Evolutionary conservation across 1,284 basidiomycete species (phyloP), one percentile per base, ranked within the genome.

Genomic region (Porodaedalea pini): DNA sequence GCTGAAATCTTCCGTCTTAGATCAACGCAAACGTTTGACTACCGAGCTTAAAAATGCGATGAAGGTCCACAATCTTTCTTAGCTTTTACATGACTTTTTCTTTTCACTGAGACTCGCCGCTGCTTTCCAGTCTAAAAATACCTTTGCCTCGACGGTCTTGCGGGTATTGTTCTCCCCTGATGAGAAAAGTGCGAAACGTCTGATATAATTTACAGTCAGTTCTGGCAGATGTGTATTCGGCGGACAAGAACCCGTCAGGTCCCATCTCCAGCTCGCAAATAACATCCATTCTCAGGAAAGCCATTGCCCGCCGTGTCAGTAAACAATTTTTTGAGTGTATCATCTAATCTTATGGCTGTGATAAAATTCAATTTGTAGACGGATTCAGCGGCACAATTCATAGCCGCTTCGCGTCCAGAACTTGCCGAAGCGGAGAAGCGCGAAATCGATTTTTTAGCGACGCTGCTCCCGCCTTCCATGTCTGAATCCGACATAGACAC

Each of bases 201-300:
- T 13, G 32, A 47, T 4, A 31, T 29, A 47, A 0, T 32, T n/a
- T 19, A 15, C 57, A 88, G 86, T 83, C 85, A 17, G 76, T 86
- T 34, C 73, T 88, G 8, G 76, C 86, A 5, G 86, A 90, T 60
- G 75, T 90, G 2, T 83, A 88, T 63, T 74, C 79, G 17, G 76
- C 80, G 36, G 87, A 88, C 71, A 90, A 90, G 69, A 68, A 68
- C 3, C 69, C 76, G 3, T 50, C 58, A 19, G 45, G 54, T 71
- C 72, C 50, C 68, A 71, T 32, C 70, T 60, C 77, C 19, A 70
- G 79, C 10, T 73, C 80, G 4, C 69, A 72, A 36, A 76, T 86
- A 40, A 58, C 70, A 23, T 67, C 71, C 51, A 77, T 88, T 58
- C 63, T 89, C 47, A 78, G 80, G 34, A 88, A 83, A 70, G 82